These are phyloP conservation scores for Strigomonas culicis DNA, from an alignment of 208 protist genomes.

Conservation along the genomic window DNA sequence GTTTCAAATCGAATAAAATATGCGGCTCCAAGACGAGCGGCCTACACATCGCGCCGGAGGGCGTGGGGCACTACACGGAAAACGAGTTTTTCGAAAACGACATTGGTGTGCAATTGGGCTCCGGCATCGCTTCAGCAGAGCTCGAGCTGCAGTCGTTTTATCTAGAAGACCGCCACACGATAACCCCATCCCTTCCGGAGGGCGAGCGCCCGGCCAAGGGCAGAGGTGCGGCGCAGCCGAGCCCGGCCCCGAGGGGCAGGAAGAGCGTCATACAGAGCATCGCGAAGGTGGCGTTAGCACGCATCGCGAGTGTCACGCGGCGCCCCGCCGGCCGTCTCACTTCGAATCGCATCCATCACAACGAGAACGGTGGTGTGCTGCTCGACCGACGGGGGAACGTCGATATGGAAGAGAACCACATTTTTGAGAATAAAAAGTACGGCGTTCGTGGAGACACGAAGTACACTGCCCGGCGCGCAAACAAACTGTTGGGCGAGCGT, in stretches of 20 bases:
- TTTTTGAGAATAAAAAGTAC: slow-evolving; percentile 62
- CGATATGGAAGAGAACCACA: slow-evolving; percentile 64
- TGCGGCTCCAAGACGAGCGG: slow-evolving; percentile 45
- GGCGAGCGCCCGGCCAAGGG: neutral
- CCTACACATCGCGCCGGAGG: slow-evolving; percentile 48
- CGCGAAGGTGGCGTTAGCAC: slow-evolving; percentile 19
- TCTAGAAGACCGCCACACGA: slow-evolving; percentile 8
- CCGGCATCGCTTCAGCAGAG: slow-evolving; percentile 30
- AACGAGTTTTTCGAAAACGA: slow-evolving; percentile 72
- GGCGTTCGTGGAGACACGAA: slow-evolving; percentile 56
- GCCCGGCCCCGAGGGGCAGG: slow-evolving; percentile 9
- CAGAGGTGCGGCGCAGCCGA: slow-evolving; percentile 4
- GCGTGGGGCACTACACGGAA: slow-evolving; percentile 34
- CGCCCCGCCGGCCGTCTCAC: slow-evolving; percentile 26
- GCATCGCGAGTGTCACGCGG: slow-evolving; percentile 16
- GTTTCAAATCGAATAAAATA: slow-evolving; percentile 51
- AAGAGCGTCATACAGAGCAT: slow-evolving; percentile 25
- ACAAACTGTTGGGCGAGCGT: slow-evolving; percentile 23
- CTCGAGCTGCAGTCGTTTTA: slow-evolving; percentile 53
- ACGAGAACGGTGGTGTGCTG: slow-evolving; percentile 66
- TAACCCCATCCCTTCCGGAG: neutral
- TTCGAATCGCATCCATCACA: slow-evolving; percentile 55
- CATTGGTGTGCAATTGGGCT: slow-evolving; percentile 75
- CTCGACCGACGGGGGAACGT: slow-evolving; percentile 39
- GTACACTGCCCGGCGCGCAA: slow-evolving; percentile 34